Conservation (phyloP, 2,329 filamentous ascomycete species). For the Diaporthe amygdali region DNA sequence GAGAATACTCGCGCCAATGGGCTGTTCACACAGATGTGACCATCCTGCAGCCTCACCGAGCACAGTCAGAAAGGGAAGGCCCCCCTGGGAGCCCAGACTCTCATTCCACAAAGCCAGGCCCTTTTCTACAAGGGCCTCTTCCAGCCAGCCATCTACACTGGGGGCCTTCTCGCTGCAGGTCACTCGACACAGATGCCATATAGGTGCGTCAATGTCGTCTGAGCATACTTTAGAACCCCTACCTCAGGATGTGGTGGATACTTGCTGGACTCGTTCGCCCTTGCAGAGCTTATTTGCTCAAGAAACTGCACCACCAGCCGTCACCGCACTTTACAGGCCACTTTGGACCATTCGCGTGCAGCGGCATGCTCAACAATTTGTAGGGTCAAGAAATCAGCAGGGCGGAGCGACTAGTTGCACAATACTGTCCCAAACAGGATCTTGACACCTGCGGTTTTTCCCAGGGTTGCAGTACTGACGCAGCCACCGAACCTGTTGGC, state of each 20-base stretch:
- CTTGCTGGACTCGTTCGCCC: not conserved
- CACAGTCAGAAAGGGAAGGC: constrained; percentile 10
- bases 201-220: not conserved
- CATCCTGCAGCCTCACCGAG: constrained; percentile 21
- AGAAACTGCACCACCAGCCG: not conserved
- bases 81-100: constrained; percentile 1
- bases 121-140: constrained; percentile 1
- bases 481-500: constrained; percentile 9
- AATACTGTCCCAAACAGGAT: constrained; percentile 9
- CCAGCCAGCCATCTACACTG: not conserved
- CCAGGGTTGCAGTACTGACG: constrained; percentile 6
- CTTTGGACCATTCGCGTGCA: not conserved
- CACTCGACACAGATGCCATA: not conserved
- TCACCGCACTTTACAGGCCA: not conserved
- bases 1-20: constrained; percentile 11
- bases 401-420: constrained; percentile 13
- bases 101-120: constrained; percentile 5
- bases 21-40: constrained; percentile 13
- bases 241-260: not conserved
- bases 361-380: not conserved
- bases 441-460: constrained; percentile 21
- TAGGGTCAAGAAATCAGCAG: not conserved
- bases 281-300: not conserved
- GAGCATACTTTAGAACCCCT: not conserved
- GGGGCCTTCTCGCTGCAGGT: constrained; percentile 5